phyloP scores from a whole-genome alignment of 768 basidiomycete genomes.

The Tephrocybe sp. region DNA sequence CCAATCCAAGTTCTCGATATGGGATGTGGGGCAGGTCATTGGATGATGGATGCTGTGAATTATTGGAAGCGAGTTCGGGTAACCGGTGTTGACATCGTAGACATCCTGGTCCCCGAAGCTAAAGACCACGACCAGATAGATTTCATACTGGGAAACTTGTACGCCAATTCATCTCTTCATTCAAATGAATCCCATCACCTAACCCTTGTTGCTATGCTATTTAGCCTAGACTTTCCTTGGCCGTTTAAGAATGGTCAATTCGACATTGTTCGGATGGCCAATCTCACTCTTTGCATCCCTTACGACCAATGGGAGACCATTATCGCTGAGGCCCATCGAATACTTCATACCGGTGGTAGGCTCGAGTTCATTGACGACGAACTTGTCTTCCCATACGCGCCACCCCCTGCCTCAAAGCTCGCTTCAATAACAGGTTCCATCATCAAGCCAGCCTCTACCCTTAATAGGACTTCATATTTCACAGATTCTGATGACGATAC shows the following conservation, averaged over 20 bases:
- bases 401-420: constrained; percentile 15
- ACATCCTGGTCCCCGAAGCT: constrained; percentile 38
- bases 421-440: constrained; percentile 23
- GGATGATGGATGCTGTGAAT: constrained; percentile 61
- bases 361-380: constrained; percentile 77
- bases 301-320: constrained; percentile 57
- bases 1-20: constrained; percentile 65
- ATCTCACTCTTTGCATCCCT: constrained; percentile 62
- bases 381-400: constrained; percentile 58
- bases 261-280: constrained; percentile 73
- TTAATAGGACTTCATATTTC: constrained; percentile 24
- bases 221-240: constrained; percentile 51
- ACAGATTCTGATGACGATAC: constrained; percentile 25
- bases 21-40: constrained; percentile 72
- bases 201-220: no score
- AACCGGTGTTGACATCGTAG: constrained; percentile 65
- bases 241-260: constrained; percentile 65
- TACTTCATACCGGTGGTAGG: constrained; percentile 58
- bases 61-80: constrained; percentile 61
- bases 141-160: constrained; percentile 70
- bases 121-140: constrained; percentile 39
- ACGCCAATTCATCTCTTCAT: constrained; percentile 26
- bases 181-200: not conserved
- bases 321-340: constrained; percentile 57
- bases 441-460: constrained; percentile 10